A percentile compares a stretch with the other conserved stretches of the same genome.
Evolutionary conservation across 768 basidiomycete genomes (phyloP).

Genomic region (Pulveroboletus ravenelii): DNA sequence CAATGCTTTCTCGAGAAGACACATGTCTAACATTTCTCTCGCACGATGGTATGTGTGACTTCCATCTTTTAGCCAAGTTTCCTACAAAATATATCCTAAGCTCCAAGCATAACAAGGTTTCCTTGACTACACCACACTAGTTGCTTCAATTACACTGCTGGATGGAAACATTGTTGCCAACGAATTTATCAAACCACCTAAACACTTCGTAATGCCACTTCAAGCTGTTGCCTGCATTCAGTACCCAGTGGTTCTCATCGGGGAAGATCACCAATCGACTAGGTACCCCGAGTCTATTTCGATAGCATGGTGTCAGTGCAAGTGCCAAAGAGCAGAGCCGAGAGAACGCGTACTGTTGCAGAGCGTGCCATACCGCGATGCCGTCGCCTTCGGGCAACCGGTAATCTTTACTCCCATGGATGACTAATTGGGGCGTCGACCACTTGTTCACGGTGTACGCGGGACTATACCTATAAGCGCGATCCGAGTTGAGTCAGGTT

Average conservation of each 20-base stretch:
- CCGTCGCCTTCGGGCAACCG: slow-evolving; percentile 83
- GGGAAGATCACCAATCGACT: slow-evolving; percentile 82
- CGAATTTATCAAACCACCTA: slow-evolving; percentile 76
- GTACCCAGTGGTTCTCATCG: slow-evolving; percentile 90
- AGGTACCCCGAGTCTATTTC: slow-evolving; percentile 57
- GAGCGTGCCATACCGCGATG: slow-evolving; percentile 78
- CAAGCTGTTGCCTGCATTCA: slow-evolving; percentile 76
- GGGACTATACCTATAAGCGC: slow-evolving; percentile 58
- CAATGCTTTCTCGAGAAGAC: slow-evolving; percentile 9
- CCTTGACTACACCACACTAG: background rate
- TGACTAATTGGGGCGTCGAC: slow-evolving; percentile 79
- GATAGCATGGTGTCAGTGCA: background rate
- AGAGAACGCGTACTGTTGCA: slow-evolving; percentile 62
- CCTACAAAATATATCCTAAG: background rate
- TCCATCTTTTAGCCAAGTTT: slow-evolving; percentile 1
- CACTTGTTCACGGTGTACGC: slow-evolving; percentile 78
- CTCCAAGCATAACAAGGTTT: background rate
- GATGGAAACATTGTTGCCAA: slow-evolving; percentile 34
- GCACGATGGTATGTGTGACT: slow-evolving; percentile 4
- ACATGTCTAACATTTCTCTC: background rate
- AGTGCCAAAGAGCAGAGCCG: background rate
- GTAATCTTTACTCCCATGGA: slow-evolving; percentile 88
- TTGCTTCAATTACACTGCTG: slow-evolving; percentile 10
- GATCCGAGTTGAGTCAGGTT: background rate
- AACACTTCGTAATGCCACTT: slow-evolving; percentile 97